Evolutionary conservation across 176 grass and related monocot species (phyloP), one percentile per base, ranked within the genome.

Genomic region (Tuctoria greenei): DNA sequence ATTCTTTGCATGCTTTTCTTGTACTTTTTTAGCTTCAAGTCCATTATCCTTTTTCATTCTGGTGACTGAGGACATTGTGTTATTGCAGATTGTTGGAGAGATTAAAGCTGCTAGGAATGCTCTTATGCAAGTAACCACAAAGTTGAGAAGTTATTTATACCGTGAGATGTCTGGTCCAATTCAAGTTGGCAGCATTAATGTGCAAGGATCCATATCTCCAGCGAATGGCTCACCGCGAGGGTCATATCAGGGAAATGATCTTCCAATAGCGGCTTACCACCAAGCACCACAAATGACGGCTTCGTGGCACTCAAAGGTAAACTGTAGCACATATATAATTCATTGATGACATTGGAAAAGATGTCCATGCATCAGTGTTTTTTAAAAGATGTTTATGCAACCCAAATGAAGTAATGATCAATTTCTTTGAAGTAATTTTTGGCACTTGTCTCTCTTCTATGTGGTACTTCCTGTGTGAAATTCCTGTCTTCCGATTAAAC

Each of bases 81-180:
- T 65, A 31, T 82, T 82, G 60, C 72, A 99, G 95, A 99, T 99
- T 94, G 89, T 99, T 50, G 95, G 95, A 77, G 95, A 94, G 68
- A 95, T 99, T 80, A 90, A 87, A 90, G 89, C 89, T 80, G 95
- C 95, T 46, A 79, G 95, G 31, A 94, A 92, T 86, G 95, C 95
- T 73, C 89, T 99, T 23, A 51, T 95, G 61, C 89, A 95, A 74
- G 82, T 99, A 60, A 95, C 95, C 75, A 60, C 72, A 41, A 99
- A 92, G 67, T 60, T 99, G 80, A 86, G 85, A 28, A 89, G 87
- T 94, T 92, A 82, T 74, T 24, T 94, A 57, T 99, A 83, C 72
- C 87, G 81, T 28, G 95, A 95, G 59, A 81, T 80, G 81, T 80
- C 83, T 66, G 84, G 47, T 72, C 78, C 78, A 38, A 91, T 85